phyloP scores from a whole-genome alignment of 352 stramenopile genomes.

The Phytopythium helicoides region DNA sequence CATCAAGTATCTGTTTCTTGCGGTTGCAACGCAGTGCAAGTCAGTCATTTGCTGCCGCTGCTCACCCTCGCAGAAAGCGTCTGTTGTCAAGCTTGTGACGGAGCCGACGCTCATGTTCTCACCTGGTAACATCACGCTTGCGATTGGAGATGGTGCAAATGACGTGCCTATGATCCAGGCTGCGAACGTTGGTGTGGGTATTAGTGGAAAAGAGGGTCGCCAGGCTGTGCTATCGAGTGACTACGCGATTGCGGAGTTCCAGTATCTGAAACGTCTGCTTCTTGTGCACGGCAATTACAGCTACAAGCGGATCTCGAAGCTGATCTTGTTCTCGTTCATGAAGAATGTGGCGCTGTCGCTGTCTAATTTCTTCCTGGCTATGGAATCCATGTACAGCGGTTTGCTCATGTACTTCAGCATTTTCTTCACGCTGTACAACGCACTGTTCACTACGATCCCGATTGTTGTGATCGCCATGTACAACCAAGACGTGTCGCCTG shows the following conservation, averaged over 20 bases:
- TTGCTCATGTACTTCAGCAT: constrained; percentile 89
- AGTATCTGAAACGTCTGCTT: constrained; percentile 76
- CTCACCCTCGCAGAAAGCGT: constrained; percentile 82
- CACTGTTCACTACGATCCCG: constrained; percentile 87
- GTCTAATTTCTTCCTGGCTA: constrained; percentile 83
- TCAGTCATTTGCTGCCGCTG: constrained; percentile 88
- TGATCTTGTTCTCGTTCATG: constrained; percentile 89
- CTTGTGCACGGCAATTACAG: constrained; percentile 89
- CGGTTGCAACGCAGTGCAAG: constrained; percentile 86
- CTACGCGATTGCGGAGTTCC: constrained; percentile 83
- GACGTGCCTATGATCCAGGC: constrained; percentile 90
- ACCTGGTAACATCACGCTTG: constrained; percentile 83
- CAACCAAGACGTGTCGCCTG: constrained; percentile 88
- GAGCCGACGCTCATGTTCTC: constrained; percentile 88
- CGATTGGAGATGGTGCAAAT: constrained; percentile 84
- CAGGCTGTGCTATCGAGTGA: constrained; percentile 85
- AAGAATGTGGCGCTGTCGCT: constrained; percentile 86
- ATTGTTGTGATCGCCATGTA: constrained; percentile 91
- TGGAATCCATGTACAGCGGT: constrained; percentile 85
- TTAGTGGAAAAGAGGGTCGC: constrained; percentile 84
- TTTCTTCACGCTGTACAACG: constrained; percentile 90
- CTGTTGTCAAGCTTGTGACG: constrained; percentile 84
- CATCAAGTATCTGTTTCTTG: constrained; percentile 88
- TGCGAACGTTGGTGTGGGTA: constrained; percentile 82
- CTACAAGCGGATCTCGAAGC: constrained; percentile 89